Evolutionary conservation across 2,329 filamentous ascomycete genomes (phyloP), one percentile per base, ranked within the genome.

Genomic region (Catunica adiposa): DNA sequence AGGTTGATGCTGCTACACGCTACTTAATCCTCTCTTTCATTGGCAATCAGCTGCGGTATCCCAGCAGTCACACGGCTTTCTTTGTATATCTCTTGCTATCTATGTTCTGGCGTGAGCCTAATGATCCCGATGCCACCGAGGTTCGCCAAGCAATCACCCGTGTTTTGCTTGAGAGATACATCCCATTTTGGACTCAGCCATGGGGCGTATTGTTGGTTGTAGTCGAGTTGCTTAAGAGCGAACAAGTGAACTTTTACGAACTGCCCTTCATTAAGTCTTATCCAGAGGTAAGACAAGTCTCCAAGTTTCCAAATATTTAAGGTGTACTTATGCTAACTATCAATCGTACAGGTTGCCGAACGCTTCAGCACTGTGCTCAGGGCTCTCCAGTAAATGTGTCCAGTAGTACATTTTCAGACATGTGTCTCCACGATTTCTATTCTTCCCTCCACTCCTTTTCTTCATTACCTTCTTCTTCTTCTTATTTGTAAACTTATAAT

Each of bases 141-240:
- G 82, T 96, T 51, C 86, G 90, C 37, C 85, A 97, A 70, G 87
- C 94, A 66, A 90, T 98, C 58, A 87, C 88, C 54, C 81, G 90
- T 50, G 82, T 96, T 23, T 73, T 98, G 48, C 74, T 96, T 38
- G 92, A 98, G 73, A 81, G 92, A 51, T 73, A 96, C 50, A 79
- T 94, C 58, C 85, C 88, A 22, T 88, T 87, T 67, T 88, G 89
- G 71, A 90, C 90, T 54, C 90, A 97, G 66, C 90, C 94, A 17
- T 97, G 90, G 90, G 94, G 94, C 11, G 72, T 98, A 46, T 83
- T 96, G 66, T 83, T 89, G 60, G 90, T 89, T 37, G 77, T 94
- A 59, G 72, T 92, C 60, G 92, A 97, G 71, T 77, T 98, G 57
- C 75, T 94, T 62, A 94, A 94, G 74, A 96, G 94, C 66, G 54